These are phyloP conservation scores for Melaleuca quinquenervia DNA, from an alignment of 345 rosid species.

Conservation along the genomic window DNA sequence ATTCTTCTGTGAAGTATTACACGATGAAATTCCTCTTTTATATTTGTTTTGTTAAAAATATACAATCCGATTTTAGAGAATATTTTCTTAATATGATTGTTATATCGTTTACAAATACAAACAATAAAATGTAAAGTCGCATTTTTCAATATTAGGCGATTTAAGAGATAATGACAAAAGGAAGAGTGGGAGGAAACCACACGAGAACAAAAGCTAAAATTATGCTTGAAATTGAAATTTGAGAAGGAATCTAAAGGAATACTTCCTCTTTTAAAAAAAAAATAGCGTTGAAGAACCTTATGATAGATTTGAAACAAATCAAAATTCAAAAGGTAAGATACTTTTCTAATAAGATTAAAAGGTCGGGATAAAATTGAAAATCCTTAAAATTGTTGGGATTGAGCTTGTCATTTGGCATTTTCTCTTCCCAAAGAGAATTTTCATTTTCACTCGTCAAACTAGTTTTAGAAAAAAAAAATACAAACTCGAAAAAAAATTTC, in stretches of 20 bases:
- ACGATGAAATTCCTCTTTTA: too few species aligned
- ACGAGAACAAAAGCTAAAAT: neutral
- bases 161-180: neutral
- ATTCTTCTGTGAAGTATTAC: too few species aligned
- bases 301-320: neutral
- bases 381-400: neutral
- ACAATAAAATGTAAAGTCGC: too few species aligned
- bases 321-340: neutral
- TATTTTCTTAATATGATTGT: accelerated
- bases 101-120: neutral
- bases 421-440: too few species aligned
- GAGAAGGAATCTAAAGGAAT: neutral
- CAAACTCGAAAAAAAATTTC: neutral
- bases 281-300: accelerated
- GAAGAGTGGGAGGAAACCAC: neutral
- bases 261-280: neutral
- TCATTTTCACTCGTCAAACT: neutral
- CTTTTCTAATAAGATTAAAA: neutral
- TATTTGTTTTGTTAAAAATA: neutral
- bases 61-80: neutral
- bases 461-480: neutral
- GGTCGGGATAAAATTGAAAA: neutral
- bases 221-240: neutral
- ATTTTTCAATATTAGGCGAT: neutral
- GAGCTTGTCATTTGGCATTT: neutral